Conservation (phyloP, 148 eudicot species). For the Rhododendron griersonianum region DNA sequence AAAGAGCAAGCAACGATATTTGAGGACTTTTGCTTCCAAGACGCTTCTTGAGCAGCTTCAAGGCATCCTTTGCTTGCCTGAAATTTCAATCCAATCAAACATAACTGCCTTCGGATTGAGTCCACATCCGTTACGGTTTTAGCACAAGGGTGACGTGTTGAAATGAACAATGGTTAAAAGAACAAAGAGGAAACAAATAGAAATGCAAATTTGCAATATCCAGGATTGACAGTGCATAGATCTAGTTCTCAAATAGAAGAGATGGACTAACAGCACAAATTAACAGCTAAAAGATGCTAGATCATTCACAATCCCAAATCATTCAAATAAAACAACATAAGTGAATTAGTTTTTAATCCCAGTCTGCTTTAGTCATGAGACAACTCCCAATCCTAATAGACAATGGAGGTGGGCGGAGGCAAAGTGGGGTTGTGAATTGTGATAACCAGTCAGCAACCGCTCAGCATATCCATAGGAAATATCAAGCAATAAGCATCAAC, state of each 20-base stretch:
- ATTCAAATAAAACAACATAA: neutral
- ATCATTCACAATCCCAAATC: neutral
- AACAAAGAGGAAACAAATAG: neutral
- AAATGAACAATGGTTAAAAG: neutral
- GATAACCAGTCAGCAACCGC: too few species aligned
- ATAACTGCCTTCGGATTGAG: neutral
- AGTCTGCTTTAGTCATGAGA: neutral
- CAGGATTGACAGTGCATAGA: neutral
- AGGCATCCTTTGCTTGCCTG: conserved; percentile 87
- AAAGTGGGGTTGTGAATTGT: neutral
- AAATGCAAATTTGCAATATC: neutral
- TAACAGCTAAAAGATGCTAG: neutral
- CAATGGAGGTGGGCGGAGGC: neutral
- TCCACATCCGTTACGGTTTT: neutral
- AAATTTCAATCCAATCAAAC: conserved; percentile 22
- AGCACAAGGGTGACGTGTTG: neutral
- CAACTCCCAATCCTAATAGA: neutral
- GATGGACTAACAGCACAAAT: neutral
- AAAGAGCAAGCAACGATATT: conserved; percentile 75
- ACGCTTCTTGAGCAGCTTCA: conserved; percentile 85
- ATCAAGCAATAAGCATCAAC: neutral
- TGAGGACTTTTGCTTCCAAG: conserved; percentile 66
- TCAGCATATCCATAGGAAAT: neutral
- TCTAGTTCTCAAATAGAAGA: conserved; percentile 1
- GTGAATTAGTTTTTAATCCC: neutral